Base-by-base conservation (phyloP, 257 asterid genomes). In the Agastache rugosa region DNA sequence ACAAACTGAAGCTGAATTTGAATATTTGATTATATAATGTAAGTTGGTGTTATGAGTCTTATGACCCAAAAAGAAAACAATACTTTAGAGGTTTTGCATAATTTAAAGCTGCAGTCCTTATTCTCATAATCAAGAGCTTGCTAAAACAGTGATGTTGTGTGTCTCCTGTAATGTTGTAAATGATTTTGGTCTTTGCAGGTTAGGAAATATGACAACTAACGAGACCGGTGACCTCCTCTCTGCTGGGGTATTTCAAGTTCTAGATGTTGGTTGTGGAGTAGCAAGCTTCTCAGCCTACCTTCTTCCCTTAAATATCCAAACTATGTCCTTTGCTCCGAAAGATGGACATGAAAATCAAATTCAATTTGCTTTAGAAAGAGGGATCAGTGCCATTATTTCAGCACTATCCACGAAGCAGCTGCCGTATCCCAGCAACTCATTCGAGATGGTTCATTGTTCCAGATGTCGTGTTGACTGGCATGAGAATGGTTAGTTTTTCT, bases 251-350 rank as follows among this genome's bases (percentile, higher is more conserved):
- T 86, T 72, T 84, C 97, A 94, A 85, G 96, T 90, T 69, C 83
- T 94, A 70, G 99, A 94, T 75, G 89, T 94, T 65, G 99, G 99
- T 67, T 94, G 98, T 64, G 94, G 97, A 11, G 97, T 94, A 68
- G 97, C 99, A 80, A 94, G 99, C 86, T 94, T 94, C 87, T 94
- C 98, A 0, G 99, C 97, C 22, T 94, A 89, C 84, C 97, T 92
- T 82, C 92, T 90, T 68, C 91, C 96, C 56, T 82, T 88, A 65
- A 72, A 85, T 79, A 87, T 94, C 74, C 91, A 87, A 65, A 90
- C 99, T 17, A 84, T 90, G 97, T 92, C 99, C 35, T 87, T 94
- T 78, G 99, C 98, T 63, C 98, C 99, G 7, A 90, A 92, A 82
- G 97, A 92, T 72, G 92, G 92, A 67, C 99, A 94, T 54, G 98